Evolutionary conservation across 805 yeast species (phyloP), one percentile per base, ranked within the genome.

Genomic region (Starmerella sp.): DNA sequence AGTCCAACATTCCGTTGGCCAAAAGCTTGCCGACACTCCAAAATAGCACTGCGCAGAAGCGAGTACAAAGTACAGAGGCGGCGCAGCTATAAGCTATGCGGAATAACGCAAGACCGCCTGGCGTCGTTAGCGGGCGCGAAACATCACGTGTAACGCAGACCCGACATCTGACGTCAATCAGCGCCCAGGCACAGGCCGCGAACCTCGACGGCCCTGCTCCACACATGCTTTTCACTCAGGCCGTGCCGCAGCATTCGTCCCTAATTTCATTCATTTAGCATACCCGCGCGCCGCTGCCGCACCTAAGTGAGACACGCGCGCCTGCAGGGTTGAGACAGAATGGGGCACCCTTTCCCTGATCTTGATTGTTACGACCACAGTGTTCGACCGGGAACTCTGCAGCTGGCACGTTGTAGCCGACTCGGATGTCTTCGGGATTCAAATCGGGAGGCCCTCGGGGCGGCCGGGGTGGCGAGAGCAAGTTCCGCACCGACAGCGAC

Each of bases 401-500:
- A 44, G 48, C 31, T 44, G 48, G 49, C 49, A 32, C 39, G 49
- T 46, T 34, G 49, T 22, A 46, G 49, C 48, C 48, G 36, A 28
- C 37, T 34, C 49, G 39, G 39, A 46, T 46, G 49, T 46, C 49
- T 46, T 46, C 49, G 49, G 49, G 49, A 46, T n/a, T 32, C 31
- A 46, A 34, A 34, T 34, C 39, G 38, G 49, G 49, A 46, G 49
- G 49, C 15, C 31, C 49, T 34, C 49, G 49, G 37, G 49, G 49
- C 6, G 49, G 49, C 39, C 49, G 49, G 31, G 30, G 48, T 14
- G 48, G 49, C 11, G 49, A 46, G 30, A 34, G 15, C 38, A 46
- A 53, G 51, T 91, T 91, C 73, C 81, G 79, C 67, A 93, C 96
- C 0, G 98, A 91, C 68, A 71, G 82, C 1, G 97, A 86, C 66